Evolutionary conservation across 2,329 filamentous ascomycete genomes (phyloP).

Genomic region (Beauveria sp.): DNA sequence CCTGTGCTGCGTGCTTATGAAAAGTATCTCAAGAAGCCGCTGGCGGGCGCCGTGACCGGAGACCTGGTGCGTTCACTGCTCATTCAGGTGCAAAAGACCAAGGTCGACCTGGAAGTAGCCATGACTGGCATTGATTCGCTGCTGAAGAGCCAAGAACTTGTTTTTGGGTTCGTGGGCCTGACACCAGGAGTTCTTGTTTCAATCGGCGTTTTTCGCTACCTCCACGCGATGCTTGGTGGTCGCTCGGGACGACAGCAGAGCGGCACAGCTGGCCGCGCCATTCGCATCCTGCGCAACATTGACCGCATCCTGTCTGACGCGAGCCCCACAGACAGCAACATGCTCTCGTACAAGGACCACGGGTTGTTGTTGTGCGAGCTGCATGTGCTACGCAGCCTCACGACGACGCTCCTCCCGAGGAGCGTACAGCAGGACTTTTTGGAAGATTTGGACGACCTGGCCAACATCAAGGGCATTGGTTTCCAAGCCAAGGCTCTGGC

Average conservation of each 20-base stretch:
- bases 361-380: constrained; percentile 85
- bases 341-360: constrained; percentile 86
- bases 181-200: constrained; percentile 89
- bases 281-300: constrained; percentile 78
- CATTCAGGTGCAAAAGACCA: constrained; percentile 97
- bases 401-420: constrained; percentile 55
- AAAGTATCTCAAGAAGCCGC: constrained; percentile 72
- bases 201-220: constrained; percentile 64
- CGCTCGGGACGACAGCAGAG: constrained; percentile 60
- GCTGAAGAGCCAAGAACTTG: constrained; percentile 90
- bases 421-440: constrained; percentile 77
- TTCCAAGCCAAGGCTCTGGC: constrained; percentile 73
- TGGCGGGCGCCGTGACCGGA: constrained; percentile 74
- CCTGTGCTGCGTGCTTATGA: constrained; percentile 89
- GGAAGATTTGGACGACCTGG: constrained; percentile 79
- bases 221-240: constrained; percentile 61
- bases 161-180: constrained; percentile 94
- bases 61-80: constrained; percentile 84
- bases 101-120: constrained; percentile 94
- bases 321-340: constrained; percentile 60
- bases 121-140: constrained; percentile 93
- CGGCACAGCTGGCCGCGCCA: constrained; percentile 59
- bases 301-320: constrained; percentile 70
- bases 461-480: constrained; percentile 72
- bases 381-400: constrained; percentile 66